These are phyloP conservation scores for Cenchrus purpureus DNA, from an alignment of 176 grass and related monocot species.

Conservation along the genomic window DNA sequence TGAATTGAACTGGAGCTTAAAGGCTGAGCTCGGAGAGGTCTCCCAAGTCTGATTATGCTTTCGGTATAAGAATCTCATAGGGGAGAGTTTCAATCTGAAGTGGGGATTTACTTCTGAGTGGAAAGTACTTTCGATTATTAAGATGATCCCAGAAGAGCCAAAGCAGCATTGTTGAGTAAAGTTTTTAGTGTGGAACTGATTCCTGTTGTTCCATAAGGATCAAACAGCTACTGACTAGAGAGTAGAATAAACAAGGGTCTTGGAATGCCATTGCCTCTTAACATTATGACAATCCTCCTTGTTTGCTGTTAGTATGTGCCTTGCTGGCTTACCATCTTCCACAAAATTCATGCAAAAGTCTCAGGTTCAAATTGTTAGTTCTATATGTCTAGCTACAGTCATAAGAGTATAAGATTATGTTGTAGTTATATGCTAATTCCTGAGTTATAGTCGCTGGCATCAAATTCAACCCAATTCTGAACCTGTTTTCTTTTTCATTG, in stretches of 20 bases:
- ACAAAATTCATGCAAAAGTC: slow-evolving; percentile 1
- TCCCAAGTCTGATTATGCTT: not conserved
- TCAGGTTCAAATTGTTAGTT: slow-evolving; percentile 6
- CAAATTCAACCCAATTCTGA: slow-evolving; percentile 29
- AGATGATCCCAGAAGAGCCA: not conserved
- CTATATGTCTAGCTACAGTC: not conserved
- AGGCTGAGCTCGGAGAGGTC: slow-evolving; percentile 1
- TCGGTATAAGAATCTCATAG: slow-evolving; percentile 2
- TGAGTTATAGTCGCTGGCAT: not conserved
- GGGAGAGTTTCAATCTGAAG: not conserved
- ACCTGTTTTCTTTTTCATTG: slow-evolving; percentile 16
- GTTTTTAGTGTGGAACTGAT: not conserved
- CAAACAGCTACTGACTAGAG: not conserved
- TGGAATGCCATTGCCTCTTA: not conserved
- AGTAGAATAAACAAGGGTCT: not conserved
- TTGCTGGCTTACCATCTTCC: slow-evolving; percentile 26
- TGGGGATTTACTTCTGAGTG: slow-evolving; percentile 20
- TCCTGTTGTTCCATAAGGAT: not conserved
- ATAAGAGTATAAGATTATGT: not conserved
- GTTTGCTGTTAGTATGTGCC: not conserved
- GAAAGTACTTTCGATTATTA: not conserved
- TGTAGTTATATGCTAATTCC: slow-evolving; percentile 7
- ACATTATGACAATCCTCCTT: not conserved
- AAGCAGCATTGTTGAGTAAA: not conserved
- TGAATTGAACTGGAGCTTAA: slow-evolving; percentile 6